Conservation (phyloP, 225 moss, liverwort and hornwort genomes). For the Pseudisothecium myosuroides region DNA sequence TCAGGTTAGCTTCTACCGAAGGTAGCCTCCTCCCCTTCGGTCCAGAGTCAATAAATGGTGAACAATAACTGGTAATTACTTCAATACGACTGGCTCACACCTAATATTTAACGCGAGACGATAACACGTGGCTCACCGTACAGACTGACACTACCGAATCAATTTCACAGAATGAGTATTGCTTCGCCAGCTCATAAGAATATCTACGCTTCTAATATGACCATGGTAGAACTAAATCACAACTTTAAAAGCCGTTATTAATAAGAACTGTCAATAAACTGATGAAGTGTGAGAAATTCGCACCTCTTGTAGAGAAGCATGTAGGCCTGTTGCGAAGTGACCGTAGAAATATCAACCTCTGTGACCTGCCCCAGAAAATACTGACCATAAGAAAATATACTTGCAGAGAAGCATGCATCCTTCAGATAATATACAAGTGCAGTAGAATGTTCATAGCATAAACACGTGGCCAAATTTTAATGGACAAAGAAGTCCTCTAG, state of each 20-base stretch:
- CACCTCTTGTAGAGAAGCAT: slow-evolving; percentile 86
- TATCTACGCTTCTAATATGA: not conserved
- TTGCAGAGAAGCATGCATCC: not conserved
- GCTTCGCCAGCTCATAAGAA: not conserved
- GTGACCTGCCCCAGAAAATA: slow-evolving; percentile 48
- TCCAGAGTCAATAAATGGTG: not conserved
- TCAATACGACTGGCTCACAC: not conserved
- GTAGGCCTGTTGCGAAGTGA: slow-evolving; percentile 77
- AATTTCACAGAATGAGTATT: not conserved
- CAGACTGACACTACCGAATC: not conserved
- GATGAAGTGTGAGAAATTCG: not conserved
- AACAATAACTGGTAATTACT: not conserved
- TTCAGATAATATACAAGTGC: not conserved
- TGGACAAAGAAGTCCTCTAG: not conserved
- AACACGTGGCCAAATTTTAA: not conserved
- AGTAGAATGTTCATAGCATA: not conserved
- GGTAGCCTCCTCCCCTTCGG: not conserved
- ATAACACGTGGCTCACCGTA: not conserved
- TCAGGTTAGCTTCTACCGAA: not conserved
- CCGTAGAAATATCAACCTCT: slow-evolving; percentile 67
- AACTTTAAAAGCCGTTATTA: not conserved
- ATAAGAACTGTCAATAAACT: not conserved
- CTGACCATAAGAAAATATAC: not conserved
- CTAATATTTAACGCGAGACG: not conserved
- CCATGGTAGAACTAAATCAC: not conserved